phyloP scores from a whole-genome alignment of 352 stramenopile genomes.

The Phytophthora quininea region DNA sequence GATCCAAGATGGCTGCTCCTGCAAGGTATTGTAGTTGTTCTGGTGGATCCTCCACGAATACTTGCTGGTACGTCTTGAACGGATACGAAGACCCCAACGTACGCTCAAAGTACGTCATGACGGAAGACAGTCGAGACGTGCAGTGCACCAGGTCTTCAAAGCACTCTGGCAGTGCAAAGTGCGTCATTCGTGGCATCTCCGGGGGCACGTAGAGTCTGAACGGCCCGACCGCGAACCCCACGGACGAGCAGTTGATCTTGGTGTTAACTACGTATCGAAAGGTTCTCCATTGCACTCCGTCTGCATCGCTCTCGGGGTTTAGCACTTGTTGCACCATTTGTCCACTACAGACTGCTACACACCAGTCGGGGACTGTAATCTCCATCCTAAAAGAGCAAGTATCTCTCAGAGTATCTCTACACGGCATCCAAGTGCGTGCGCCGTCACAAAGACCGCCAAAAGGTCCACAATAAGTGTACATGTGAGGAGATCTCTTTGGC shows the following conservation, averaged over 20 bases:
- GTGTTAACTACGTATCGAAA: constrained; percentile 83
- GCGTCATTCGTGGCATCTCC: constrained; percentile 83
- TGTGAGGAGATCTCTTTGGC: constrained; percentile 76
- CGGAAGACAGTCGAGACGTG: constrained; percentile 74
- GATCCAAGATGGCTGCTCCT: constrained; percentile 72
- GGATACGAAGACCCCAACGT: constrained; percentile 74
- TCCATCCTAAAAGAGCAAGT: constrained; percentile 78
- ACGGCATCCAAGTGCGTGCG: constrained; percentile 87
- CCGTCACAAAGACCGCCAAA: constrained; percentile 85
- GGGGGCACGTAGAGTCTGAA: constrained; percentile 78
- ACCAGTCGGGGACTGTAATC: constrained; percentile 82
- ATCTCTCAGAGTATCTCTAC: constrained; percentile 73
- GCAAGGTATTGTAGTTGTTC: constrained; percentile 77
- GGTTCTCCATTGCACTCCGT: constrained; percentile 57
- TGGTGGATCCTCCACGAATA: constrained; percentile 85
- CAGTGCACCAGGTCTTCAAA: constrained; percentile 81
- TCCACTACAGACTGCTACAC: constrained; percentile 80
- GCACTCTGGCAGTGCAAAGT: constrained; percentile 80
- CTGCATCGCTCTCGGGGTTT: constrained; percentile 48
- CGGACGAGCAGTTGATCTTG: constrained; percentile 82
- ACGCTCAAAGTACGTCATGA: constrained; percentile 82
- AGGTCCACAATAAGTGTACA: constrained; percentile 88
- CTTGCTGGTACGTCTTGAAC: constrained; percentile 88
- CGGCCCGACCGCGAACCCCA: constrained; percentile 82
- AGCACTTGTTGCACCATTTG: constrained; percentile 87